These are phyloP conservation scores for Luffa acutangula DNA, from an alignment of 306 rosid species.

Conservation along the genomic window DNA sequence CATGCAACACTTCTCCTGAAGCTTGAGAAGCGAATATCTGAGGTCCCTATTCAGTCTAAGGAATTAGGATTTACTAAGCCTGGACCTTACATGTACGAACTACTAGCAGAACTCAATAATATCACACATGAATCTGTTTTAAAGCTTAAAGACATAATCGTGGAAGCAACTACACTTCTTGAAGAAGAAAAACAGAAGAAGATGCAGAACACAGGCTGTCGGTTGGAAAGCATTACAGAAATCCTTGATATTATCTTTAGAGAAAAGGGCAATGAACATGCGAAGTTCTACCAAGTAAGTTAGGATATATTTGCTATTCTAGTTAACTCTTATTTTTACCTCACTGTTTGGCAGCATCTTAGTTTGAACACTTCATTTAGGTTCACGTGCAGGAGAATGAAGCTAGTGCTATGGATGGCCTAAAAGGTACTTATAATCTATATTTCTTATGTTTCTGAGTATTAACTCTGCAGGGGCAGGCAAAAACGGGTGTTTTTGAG, in stretches of 20 bases:
- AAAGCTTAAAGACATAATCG: conserved; percentile 42
- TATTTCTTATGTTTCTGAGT: conserved; percentile 9
- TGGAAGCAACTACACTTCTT: conserved; percentile 52
- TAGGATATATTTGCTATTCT: background rate
- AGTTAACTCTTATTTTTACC: background rate
- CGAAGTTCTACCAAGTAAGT: conserved; percentile 67
- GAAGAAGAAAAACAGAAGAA: conserved; percentile 74
- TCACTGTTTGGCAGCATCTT: conserved; percentile 13
- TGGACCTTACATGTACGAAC: conserved; percentile 72
- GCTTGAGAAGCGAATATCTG: conserved; percentile 86
- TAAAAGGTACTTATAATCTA: conserved; percentile 44
- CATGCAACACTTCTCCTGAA: conserved; percentile 79
- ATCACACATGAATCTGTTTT: conserved; percentile 51
- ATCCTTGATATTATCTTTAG: conserved; percentile 56
- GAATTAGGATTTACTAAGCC: conserved; percentile 83
- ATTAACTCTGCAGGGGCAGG: background rate
- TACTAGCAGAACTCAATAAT: conserved; percentile 73
- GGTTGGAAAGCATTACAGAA: conserved; percentile 57
- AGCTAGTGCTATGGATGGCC: conserved; percentile 44
- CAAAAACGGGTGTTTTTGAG: background rate
- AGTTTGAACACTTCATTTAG: conserved; percentile 32
- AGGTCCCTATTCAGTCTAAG: conserved; percentile 73
- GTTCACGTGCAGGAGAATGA: conserved; percentile 78
- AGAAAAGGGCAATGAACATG: conserved; percentile 52
- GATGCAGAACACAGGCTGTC: conserved; percentile 39